phyloP scores from a whole-genome alignment of 345 rosid genomes.

The Lumnitzera littorea region DNA sequence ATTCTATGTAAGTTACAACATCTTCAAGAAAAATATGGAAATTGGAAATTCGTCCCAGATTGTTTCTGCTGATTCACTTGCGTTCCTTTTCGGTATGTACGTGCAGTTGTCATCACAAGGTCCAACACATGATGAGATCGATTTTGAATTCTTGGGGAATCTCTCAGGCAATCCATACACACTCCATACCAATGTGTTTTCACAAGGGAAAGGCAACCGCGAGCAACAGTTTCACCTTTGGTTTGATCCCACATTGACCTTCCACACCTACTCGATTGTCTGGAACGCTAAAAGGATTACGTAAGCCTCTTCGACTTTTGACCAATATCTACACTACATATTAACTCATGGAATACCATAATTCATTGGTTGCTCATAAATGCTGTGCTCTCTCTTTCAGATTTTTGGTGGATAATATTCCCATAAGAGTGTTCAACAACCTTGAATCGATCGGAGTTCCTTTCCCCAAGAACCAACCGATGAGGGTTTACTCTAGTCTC shows the following conservation, averaged over 20 bases:
- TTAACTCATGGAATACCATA: too few relatives aligned
- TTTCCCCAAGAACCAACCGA: conserved; percentile 47
- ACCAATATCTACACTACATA: too few relatives aligned
- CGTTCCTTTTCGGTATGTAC: neutral
- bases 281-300: too few relatives aligned
- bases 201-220: conserved; percentile 52
- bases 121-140: conserved; percentile 53
- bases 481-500: conserved; percentile 25
- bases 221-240: conserved; percentile 62
- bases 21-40: neutral
- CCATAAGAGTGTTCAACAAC: conserved; percentile 13
- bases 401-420: conserved; percentile 46
- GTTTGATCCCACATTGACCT: neutral
- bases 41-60: neutral
- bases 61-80: neutral
- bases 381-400: conserved; percentile 4
- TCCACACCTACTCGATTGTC: too few relatives aligned
- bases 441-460: conserved; percentile 48
- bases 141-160: conserved; percentile 67
- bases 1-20: conserved; percentile 24
- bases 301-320: too few relatives aligned
- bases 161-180: conserved; percentile 47
- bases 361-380: too few relatives aligned
- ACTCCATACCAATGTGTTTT: conserved; percentile 55
- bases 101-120: conserved; percentile 50